Percentiles rank a stretch among this genome's conserved stretches.
Conservation (phyloP, 2,329 filamentous ascomycete genomes). For the Apiospora pterosperma region DNA sequence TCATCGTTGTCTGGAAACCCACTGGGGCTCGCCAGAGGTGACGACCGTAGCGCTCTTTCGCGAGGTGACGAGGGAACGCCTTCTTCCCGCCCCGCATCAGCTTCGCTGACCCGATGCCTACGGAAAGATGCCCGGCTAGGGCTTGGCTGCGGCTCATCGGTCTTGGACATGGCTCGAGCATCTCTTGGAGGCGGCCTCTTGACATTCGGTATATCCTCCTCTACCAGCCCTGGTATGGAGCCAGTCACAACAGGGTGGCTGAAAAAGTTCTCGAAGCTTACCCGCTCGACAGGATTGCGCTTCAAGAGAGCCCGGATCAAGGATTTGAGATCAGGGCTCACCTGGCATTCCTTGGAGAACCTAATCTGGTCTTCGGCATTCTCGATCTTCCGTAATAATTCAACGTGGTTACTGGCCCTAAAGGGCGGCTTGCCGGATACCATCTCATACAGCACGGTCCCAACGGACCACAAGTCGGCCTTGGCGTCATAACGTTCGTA, state of each 20-base stretch:
- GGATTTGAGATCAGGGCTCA: constrained; percentile 74
- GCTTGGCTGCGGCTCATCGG: constrained; percentile 25
- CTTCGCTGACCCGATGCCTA: constrained; percentile 36
- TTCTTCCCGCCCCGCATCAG: constrained; percentile 32
- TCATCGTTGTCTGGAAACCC: constrained; percentile 30
- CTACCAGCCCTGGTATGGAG: constrained; percentile 76
- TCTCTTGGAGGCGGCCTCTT: constrained; percentile 32
- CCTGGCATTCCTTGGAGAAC: constrained; percentile 70
- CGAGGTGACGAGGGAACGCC: constrained; percentile 36
- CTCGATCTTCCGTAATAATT: constrained; percentile 89
- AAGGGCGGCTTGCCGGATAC: constrained; percentile 87
- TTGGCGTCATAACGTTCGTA: constrained; percentile 98
- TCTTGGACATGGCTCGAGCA: constrained; percentile 24
- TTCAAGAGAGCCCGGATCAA: constrained; percentile 80
- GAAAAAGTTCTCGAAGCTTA: constrained; percentile 87
- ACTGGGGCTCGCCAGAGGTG: constrained; percentile 39
- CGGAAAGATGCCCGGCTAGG: constrained; percentile 35
- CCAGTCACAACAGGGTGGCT: constrained; percentile 66
- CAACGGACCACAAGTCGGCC: constrained; percentile 95
- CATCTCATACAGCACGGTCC: constrained; percentile 95
- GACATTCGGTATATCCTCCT: constrained; percentile 63
- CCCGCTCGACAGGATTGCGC: constrained; percentile 77
- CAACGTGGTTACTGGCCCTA: constrained; percentile 88
- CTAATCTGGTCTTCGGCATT: constrained; percentile 80
- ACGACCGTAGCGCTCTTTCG: constrained; percentile 38